Conservation (phyloP, 192 early-diverging fungal species). For the Powellomyces hirtus region DNA sequence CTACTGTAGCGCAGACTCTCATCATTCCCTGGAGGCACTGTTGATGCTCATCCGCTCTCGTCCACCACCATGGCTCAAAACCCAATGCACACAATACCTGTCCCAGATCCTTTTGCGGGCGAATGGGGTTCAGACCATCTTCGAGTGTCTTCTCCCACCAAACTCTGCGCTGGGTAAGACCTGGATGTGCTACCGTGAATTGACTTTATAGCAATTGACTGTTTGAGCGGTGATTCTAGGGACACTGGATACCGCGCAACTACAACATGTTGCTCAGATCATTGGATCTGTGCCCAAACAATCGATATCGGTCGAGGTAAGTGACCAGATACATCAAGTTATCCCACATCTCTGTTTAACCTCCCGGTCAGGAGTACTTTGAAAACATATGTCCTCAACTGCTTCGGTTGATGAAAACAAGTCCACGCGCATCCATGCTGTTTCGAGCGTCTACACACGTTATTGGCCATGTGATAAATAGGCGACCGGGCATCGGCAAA, state of each 20-base stretch:
- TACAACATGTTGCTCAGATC: constrained; percentile 58
- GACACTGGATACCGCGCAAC: constrained; percentile 47
- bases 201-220: no score
- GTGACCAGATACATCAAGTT: constrained; percentile 25
- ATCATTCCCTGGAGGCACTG: constrained; percentile 47
- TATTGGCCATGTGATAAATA: constrained; percentile 46
- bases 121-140: constrained; percentile 57
- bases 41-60: background rate
- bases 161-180: constrained; percentile 38
- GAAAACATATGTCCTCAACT: constrained; percentile 50
- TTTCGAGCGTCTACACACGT: constrained; percentile 49
- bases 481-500: constrained; percentile 46
- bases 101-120: constrained; percentile 66
- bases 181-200: constrained; percentile 8
- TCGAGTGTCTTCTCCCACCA: constrained; percentile 65
- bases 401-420: constrained; percentile 9
- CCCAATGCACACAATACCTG: constrained; percentile 65
- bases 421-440: background rate
- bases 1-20: constrained; percentile 35
- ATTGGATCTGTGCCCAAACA: constrained; percentile 59
- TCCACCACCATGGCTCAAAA: constrained; percentile 57
- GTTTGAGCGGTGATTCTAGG: constrained; percentile 7
- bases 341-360: background rate
- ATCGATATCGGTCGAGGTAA: constrained; percentile 50
- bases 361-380: constrained; percentile 43